These are phyloP conservation scores for Gillenia trifoliata DNA, from an alignment of 306 rosid genomes.

Conservation along the genomic window DNA sequence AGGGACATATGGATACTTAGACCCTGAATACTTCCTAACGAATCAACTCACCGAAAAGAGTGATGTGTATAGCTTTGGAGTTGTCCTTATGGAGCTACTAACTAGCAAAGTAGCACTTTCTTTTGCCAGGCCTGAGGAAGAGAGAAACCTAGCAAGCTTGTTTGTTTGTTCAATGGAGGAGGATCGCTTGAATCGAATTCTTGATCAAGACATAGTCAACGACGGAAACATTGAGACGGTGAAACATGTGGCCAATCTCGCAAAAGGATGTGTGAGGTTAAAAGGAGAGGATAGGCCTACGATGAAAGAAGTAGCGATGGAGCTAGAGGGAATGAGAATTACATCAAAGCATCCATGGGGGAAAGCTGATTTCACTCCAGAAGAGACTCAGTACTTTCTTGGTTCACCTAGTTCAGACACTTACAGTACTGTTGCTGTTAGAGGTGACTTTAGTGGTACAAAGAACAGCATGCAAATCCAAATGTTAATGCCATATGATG, in stretches of 20 bases:
- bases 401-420: neutral
- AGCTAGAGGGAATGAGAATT: neutral
- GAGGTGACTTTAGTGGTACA: too few relatives aligned
- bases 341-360: neutral
- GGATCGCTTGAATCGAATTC: neutral
- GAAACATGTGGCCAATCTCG: neutral
- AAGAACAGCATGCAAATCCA: too few relatives aligned
- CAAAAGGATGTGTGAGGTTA: neutral
- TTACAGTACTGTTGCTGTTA: neutral
- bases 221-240: neutral
- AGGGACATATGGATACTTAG: neutral
- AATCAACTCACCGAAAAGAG: neutral
- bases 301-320: conserved; percentile 12
- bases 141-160: neutral
- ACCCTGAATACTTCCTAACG: neutral
- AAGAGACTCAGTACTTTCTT: neutral
- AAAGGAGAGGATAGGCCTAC: conserved; percentile 4
- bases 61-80: conserved; percentile 8
- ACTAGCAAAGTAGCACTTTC: neutral
- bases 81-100: conserved; percentile 1
- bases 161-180: neutral
- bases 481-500: too few relatives aligned
- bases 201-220: neutral
- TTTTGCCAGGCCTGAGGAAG: neutral
- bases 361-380: neutral